Base-by-base conservation (phyloP, 176 grass and related monocot species). In the Dactylis glomerata region DNA sequence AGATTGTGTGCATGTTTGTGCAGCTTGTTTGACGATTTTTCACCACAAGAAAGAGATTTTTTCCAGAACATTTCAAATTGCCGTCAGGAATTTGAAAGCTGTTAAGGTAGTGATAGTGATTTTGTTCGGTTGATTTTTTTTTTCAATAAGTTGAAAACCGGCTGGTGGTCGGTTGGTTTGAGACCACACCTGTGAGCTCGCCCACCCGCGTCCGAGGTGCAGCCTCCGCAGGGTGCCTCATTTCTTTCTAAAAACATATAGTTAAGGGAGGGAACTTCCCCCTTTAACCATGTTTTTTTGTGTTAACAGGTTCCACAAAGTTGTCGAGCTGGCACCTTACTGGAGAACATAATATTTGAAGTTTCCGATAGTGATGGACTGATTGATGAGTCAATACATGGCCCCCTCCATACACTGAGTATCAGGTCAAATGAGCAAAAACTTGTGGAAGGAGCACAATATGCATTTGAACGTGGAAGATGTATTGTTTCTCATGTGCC, bases 301-400 rank as follows among this genome's bases (percentile, higher is more conserved):
- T n/a, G n/a, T n/a, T n/a, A n/a, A 24, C 65, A 86, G 84, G 66
- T 80, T 86, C 84, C 76, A 6, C 51, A 80, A 86, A 80, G 50
- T 49, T 79, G 65, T 80, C 30, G 0, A 2, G 65, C 76, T 49
- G 66, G 84, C 24, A 61, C 76, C 38, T 26, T 72, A 13, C 62
- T 80, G 76, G 84, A 84, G 42, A 76, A 86, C 54, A 80, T 86
- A 15, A 47, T 37, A 45, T 86, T 86, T 62, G 76, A 80, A 79
- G 76, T 86, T 72, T 80, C 38, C 19, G 65, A 80, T 36, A 72
- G 38, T 19, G 30, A 86, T 4, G 76, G 76, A 15, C 38, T 72
- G 37, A 45, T 86, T 86, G 84, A 86, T 14, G 76, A 80, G 5
- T 79, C 84, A 54, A 80, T 86, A 28, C 65, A 86, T 61, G 84